Evolutionary conservation across 2,329 filamentous ascomycete species (phyloP).

Genomic region (Paecilomyces formosus): DNA sequence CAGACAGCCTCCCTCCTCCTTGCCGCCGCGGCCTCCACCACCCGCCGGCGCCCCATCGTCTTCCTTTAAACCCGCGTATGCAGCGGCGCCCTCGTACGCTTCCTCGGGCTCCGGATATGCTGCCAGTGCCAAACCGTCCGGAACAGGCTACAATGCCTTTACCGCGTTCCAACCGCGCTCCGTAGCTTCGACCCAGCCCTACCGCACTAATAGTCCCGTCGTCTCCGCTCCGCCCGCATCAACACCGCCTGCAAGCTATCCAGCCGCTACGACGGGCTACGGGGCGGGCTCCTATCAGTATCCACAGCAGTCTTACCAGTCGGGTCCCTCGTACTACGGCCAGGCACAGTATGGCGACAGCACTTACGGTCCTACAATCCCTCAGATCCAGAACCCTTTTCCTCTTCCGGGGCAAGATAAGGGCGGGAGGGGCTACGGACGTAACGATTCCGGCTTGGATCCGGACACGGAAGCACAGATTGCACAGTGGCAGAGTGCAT

Average conservation of each 20-base stretch:
- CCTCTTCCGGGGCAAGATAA: constrained; percentile 50
- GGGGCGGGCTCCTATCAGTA: constrained; percentile 33
- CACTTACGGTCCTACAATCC: constrained; percentile 45
- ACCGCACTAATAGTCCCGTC: constrained; percentile 29
- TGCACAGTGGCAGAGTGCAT: constrained; percentile 90
- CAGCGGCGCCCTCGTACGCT: constrained; percentile 30
- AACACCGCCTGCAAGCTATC: constrained; percentile 24
- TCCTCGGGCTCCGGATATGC: constrained; percentile 23
- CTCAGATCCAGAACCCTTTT: constrained; percentile 77
- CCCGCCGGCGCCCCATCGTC: constrained; percentile 35
- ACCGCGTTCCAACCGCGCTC: constrained; percentile 54
- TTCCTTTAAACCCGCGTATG: constrained; percentile 48
- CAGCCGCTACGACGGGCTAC: constrained; percentile 34
- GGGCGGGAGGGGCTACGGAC: constrained; percentile 29
- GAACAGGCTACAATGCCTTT: constrained; percentile 37
- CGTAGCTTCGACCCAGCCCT: constrained; percentile 41
- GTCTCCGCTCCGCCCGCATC: constrained; percentile 31
- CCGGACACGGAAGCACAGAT: constrained; percentile 86
- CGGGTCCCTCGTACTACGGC: constrained; percentile 38
- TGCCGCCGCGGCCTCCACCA: constrained; percentile 70
- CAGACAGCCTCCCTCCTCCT: constrained; percentile 48
- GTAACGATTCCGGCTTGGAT: constrained; percentile 45
- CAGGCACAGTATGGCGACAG: constrained; percentile 41
- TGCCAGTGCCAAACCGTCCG: constrained; percentile 16
- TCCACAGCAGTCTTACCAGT: constrained; percentile 26